A percentile compares a stretch with the other conserved stretches of the same genome.
phyloP scores from a whole-genome alignment of 2,329 filamentous ascomycete genomes.

The Xylariaceae sp. region DNA sequence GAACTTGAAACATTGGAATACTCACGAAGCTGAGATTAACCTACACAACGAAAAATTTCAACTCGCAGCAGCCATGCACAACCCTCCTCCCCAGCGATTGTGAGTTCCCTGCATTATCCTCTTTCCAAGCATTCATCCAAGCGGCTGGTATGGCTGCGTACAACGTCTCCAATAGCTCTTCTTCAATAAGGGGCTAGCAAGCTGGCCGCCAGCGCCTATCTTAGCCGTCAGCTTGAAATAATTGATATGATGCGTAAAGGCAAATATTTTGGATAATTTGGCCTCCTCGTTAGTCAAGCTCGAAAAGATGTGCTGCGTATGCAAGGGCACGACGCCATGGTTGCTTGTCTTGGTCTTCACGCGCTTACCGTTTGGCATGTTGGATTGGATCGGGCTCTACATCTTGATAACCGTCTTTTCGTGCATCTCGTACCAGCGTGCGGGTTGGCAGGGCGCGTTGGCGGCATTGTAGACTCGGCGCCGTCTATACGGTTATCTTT shows the following conservation, averaged over 20 bases:
- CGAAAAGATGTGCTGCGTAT: not conserved
- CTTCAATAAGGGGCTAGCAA: constrained; percentile 52
- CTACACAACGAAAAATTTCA: no score
- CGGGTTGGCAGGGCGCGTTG: constrained; percentile 52
- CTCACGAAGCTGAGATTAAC: no score
- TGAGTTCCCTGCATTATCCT: no score
- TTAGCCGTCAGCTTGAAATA: constrained; percentile 60
- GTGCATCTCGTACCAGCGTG: constrained; percentile 61
- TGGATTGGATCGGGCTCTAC: constrained; percentile 57
- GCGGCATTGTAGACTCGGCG: constrained; percentile 56
- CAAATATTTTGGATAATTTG: constrained; percentile 48
- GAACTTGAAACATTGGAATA: no score
- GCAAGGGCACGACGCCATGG: not conserved
- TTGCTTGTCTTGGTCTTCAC: not conserved
- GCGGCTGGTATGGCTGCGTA: not conserved
- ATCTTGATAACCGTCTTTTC: constrained; percentile 64
- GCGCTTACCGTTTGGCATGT: constrained; percentile 50
- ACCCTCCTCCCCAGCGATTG: no score
- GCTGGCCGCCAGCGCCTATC: constrained; percentile 50
- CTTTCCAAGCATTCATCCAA: not conserved
- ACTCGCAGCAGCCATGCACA: no score
- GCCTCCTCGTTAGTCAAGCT: not conserved
- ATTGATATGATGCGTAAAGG: constrained; percentile 62
- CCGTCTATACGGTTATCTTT: constrained; percentile 15
- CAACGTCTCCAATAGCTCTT: constrained; percentile 57